Conservation (phyloP, 1,284 basidiomycete genomes). For the Crepidotus sp. region DNA sequence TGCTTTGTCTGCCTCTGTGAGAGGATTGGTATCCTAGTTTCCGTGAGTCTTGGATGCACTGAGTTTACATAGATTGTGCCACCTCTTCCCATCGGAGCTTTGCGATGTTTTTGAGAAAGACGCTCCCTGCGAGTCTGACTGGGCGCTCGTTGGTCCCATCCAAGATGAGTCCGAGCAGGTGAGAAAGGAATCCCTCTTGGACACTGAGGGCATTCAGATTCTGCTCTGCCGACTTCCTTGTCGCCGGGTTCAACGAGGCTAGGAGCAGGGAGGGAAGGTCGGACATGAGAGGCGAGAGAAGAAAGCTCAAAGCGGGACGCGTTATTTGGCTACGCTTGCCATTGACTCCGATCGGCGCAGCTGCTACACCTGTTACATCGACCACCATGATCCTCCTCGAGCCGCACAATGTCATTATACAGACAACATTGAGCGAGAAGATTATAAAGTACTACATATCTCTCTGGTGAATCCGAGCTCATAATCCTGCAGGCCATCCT, state of each 20-base stretch:
- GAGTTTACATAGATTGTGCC: slow-evolving; percentile 21
- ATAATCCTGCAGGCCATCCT: slow-evolving; percentile 56
- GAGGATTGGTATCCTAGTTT: slow-evolving; percentile 43
- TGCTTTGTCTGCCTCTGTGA: slow-evolving; percentile 59
- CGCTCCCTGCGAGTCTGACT: slow-evolving; percentile 71
- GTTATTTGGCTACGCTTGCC: slow-evolving; percentile 4
- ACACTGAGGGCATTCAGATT: slow-evolving; percentile 56
- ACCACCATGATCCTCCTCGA: slow-evolving; percentile 27
- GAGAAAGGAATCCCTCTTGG: slow-evolving; percentile 72
- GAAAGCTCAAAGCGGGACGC: slow-evolving; percentile 10
- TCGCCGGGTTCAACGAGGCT: slow-evolving; percentile 65
- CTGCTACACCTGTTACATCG: neutral
- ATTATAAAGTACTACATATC: slow-evolving; percentile 59
- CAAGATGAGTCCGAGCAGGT: slow-evolving; percentile 67
- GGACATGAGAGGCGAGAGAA: slow-evolving; percentile 35
- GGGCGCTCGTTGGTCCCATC: slow-evolving; percentile 58
- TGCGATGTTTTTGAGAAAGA: slow-evolving; percentile 85
- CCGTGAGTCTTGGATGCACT: neutral
- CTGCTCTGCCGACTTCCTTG: slow-evolving; percentile 75
- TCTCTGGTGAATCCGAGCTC: slow-evolving; percentile 15
- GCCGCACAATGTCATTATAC: slow-evolving; percentile 90
- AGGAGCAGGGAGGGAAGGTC: slow-evolving; percentile 59
- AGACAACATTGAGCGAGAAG: slow-evolving; percentile 87
- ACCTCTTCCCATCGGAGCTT: slow-evolving; percentile 85
- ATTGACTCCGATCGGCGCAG: neutral